Conservation (phyloP, 495 filamentous ascomycete genomes). For the Lophiotrema nucula region DNA sequence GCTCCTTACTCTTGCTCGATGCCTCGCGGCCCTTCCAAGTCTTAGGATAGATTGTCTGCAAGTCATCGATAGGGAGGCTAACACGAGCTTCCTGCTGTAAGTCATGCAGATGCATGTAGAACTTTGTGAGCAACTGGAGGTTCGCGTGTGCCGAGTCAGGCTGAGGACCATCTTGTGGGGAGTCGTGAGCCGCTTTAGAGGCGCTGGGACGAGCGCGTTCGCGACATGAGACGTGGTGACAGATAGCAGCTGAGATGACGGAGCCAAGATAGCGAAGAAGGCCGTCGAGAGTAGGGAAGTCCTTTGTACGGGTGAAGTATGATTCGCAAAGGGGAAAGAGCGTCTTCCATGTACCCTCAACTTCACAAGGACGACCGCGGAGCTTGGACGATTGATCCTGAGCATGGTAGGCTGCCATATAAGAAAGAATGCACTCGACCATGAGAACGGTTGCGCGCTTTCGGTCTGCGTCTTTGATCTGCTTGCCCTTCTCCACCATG, state of each 20-base stretch:
- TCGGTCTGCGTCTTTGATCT: slow-evolving; percentile 11
- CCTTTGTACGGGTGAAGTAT: slow-evolving; percentile 12
- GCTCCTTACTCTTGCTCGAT: slow-evolving; percentile 1
- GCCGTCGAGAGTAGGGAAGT: slow-evolving; percentile 26
- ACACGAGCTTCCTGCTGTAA: slow-evolving; percentile 15
- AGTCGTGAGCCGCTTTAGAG: slow-evolving; percentile 11
- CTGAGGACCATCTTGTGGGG: slow-evolving; percentile 2
- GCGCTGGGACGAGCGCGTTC: slow-evolving; percentile 1
- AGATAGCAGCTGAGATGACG: slow-evolving; percentile 25
- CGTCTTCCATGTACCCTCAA: slow-evolving; percentile 30
- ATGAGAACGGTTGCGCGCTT: slow-evolving; percentile 25
- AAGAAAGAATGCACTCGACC: slow-evolving; percentile 33
- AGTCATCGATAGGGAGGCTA: slow-evolving; percentile 8
- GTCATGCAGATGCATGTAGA: slow-evolving; percentile 9
- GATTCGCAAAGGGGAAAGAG: slow-evolving; percentile 24
- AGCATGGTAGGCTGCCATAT: slow-evolving; percentile 24
- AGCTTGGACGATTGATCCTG: slow-evolving; percentile 9
- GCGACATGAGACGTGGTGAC: slow-evolving; percentile 9
- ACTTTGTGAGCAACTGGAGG: slow-evolving; percentile 5
- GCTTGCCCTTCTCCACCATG: slow-evolving; percentile 8
- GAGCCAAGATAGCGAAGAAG: slow-evolving; percentile 22
- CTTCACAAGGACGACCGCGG: slow-evolving; percentile 10
- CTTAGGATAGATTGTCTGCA: slow-evolving; percentile 19
- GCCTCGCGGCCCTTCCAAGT: slow-evolving; percentile 19
- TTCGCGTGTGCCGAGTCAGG: slow-evolving; percentile 9